Conservation (phyloP, 2,329 filamentous ascomycete genomes). For the Coleophoma crateriformis region DNA sequence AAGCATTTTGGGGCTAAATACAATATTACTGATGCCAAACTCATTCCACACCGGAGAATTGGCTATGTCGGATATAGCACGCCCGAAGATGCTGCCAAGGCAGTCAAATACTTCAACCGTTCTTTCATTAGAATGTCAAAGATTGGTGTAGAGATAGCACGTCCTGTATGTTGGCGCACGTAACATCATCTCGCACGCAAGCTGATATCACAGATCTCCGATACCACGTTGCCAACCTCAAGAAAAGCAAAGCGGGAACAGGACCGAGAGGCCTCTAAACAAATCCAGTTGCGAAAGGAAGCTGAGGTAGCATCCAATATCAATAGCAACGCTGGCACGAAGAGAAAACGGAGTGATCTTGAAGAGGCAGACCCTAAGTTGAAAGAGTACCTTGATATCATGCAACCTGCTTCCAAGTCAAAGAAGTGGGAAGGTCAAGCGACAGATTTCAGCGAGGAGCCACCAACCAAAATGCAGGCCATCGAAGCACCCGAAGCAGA, state of each 20-base stretch:
- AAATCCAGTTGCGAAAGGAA: conserved; percentile 14
- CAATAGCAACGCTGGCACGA: conserved; percentile 37
- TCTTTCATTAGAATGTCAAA: conserved; percentile 95
- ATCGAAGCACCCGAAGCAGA: conserved; percentile 46
- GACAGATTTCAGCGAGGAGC: conserved; percentile 30
- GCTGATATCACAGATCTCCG: conserved; percentile 24
- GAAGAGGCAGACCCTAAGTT: conserved; percentile 71
- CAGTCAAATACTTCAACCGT: conserved; percentile 92
- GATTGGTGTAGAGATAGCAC: conserved; percentile 83
- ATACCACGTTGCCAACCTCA: conserved; percentile 29
- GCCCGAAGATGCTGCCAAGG: conserved; percentile 70
- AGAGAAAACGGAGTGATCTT: conserved; percentile 59
- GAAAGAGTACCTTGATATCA: conserved; percentile 79
- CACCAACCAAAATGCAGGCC: conserved; percentile 33
- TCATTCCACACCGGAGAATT: conserved; percentile 84
- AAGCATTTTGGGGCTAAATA: conserved; percentile 79
- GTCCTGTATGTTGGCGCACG: conserved; percentile 54
- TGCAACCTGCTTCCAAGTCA: conserved; percentile 62
- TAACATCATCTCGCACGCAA: neutral
- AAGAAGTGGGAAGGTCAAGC: conserved; percentile 57
- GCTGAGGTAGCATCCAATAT: conserved; percentile 20
- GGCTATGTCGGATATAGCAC: conserved; percentile 94
- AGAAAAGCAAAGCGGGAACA: conserved; percentile 30
- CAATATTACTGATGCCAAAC: conserved; percentile 84
- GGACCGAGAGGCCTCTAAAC: conserved; percentile 17